phyloP scores from a whole-genome alignment of 2,329 filamentous ascomycete genomes.

The Scedosporium aurantiacum region DNA sequence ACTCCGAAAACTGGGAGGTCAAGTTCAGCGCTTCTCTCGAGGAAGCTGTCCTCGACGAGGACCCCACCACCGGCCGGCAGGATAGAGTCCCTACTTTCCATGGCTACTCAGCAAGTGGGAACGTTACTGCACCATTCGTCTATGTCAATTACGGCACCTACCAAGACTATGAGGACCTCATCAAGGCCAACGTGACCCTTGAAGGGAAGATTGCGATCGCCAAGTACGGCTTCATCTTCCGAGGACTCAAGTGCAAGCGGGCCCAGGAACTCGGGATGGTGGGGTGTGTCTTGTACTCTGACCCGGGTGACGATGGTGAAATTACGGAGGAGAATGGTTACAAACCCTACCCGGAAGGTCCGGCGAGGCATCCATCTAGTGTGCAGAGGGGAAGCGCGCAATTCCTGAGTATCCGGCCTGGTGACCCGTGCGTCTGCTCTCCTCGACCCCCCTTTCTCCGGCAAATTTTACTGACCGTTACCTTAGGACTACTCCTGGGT shows the following conservation, averaged over 20 bases:
- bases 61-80: slow-evolving; percentile 61
- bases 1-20: slow-evolving; percentile 40
- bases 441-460: background rate
- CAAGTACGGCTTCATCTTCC: slow-evolving; percentile 78
- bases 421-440: slow-evolving; percentile 47
- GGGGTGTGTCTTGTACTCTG: slow-evolving; percentile 73
- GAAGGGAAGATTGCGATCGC: slow-evolving; percentile 78
- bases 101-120: slow-evolving; percentile 84
- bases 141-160: slow-evolving; percentile 90
- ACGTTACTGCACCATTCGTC: slow-evolving; percentile 78
- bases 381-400: slow-evolving; percentile 84
- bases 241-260: slow-evolving; percentile 84
- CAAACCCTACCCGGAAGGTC: slow-evolving; percentile 70
- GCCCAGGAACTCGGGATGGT: slow-evolving; percentile 85
- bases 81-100: slow-evolving; percentile 83
- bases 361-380: slow-evolving; percentile 75
- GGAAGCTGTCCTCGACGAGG: slow-evolving; percentile 76
- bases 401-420: slow-evolving; percentile 59
- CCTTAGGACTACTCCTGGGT: slow-evolving; percentile 69
- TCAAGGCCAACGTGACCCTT: slow-evolving; percentile 62
- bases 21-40: slow-evolving; percentile 70
- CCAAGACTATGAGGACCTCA: slow-evolving; percentile 71
- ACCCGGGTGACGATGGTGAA: slow-evolving; percentile 80
- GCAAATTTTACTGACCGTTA: slow-evolving; percentile 9
- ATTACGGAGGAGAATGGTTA: slow-evolving; percentile 74